Base-by-base conservation (phyloP, 768 basidiomycete genomes). In the Gloeostereum incarnatum region DNA sequence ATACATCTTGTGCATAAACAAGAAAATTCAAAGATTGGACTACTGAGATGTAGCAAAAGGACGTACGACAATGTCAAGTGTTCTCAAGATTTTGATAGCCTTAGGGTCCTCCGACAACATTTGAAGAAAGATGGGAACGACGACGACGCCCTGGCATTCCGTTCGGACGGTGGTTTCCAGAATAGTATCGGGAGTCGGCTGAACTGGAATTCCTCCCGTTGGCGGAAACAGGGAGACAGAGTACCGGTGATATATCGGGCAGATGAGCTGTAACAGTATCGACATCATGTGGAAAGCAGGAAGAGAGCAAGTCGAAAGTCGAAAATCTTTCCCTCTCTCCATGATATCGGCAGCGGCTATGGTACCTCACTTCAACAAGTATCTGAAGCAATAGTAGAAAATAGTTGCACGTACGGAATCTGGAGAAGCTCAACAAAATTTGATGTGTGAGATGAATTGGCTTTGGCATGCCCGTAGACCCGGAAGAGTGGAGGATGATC, bases 401-500 rank as follows among this genome's bases (percentile, higher is more conserved):
- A 11, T 10, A 21, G 21, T n/a, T 13, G 9, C 6, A 48, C 59
- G 38, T 25, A 60, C 57, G 39, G 3, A 42, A 38, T n/a, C 34
- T 31, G 21, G 46, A 48, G 43, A 43, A 52, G 20, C 52, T 46
- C 6, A 53, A 36, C 3, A 36, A 36, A 8, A 40, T 47, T 8
- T 41, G 13, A 18, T 51, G 35, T 7, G 46, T 54, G 11, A 49
- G 42, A 4, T 49, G 40, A 29, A 61, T 55, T 2, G 57, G 39
- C 33, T 57, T 60, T 0, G 59, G 57, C 21, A 57, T 50, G 1
- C 57, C 55, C 0, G 59, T 56, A 24, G 55, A 56, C 7, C 58
- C 58, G 1, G 61, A 60, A 2, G 61, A 62, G 29, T 61, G 59
- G 2, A 62, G 35, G 34, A 51, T 58, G 16, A 38, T 33, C 32